Percentiles rank a stretch among this genome's conserved stretches.
These are phyloP conservation scores for Suillus brevipes DNA, from an alignment of 768 basidiomycete species.

Conservation along the genomic window DNA sequence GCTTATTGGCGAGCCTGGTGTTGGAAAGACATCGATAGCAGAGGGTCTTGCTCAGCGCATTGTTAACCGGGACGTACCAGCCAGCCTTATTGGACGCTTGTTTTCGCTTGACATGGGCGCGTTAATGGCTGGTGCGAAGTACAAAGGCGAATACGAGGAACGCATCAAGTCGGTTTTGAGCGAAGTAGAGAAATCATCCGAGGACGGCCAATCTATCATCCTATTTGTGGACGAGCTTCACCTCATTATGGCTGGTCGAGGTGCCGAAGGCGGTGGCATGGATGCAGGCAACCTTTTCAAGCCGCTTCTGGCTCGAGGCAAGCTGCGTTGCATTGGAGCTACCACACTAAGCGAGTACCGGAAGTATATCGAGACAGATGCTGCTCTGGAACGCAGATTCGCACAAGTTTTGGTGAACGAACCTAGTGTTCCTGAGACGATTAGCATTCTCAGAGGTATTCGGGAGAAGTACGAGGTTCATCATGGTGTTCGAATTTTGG, in stretches of 20 bases:
- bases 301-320: slow-evolving; percentile 86
- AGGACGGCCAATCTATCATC: slow-evolving; percentile 78
- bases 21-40: slow-evolving; percentile 93
- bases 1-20: slow-evolving; percentile 91
- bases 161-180: slow-evolving; percentile 89
- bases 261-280: slow-evolving; percentile 85
- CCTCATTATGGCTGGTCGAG: slow-evolving; percentile 89
- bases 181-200: slow-evolving; percentile 88
- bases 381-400: slow-evolving; percentile 88
- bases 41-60: slow-evolving; percentile 97
- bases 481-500: slow-evolving; percentile 86
- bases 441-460: slow-evolving; percentile 92
- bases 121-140: slow-evolving; percentile 89
- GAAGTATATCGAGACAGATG: slow-evolving; percentile 91
- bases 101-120: slow-evolving; percentile 95
- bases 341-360: slow-evolving; percentile 92
- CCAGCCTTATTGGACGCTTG: slow-evolving; percentile 67
- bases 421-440: slow-evolving; percentile 84
- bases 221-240: slow-evolving; percentile 96
- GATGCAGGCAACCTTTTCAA: slow-evolving; percentile 93
- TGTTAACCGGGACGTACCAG: slow-evolving; percentile 89
- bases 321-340: slow-evolving; percentile 78
- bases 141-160: slow-evolving; percentile 97
- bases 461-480: slow-evolving; percentile 93
- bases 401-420: slow-evolving; percentile 94